Percentiles rank a stretch among this genome's conserved stretches.
Conservation (phyloP, 169 alveolate species). For the Eimeria sp. region DNA sequence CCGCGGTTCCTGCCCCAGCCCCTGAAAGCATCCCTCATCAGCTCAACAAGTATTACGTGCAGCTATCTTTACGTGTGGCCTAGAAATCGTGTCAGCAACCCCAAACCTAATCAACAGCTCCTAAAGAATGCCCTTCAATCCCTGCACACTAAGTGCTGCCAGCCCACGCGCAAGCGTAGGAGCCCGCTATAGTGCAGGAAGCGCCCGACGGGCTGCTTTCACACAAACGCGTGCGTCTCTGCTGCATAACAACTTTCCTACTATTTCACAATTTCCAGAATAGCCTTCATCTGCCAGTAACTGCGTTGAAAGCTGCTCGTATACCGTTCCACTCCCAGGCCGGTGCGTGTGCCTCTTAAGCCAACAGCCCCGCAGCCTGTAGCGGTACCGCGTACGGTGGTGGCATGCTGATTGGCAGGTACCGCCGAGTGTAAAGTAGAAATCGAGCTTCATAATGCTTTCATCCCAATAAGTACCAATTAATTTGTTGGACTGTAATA, state of each 20-base stretch:
- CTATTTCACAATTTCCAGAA: constrained; percentile 15
- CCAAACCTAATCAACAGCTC: constrained; percentile 52
- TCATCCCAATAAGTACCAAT: neutral
- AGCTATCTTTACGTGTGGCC: constrained; percentile 58
- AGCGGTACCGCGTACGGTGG: neutral
- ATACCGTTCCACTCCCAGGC: neutral
- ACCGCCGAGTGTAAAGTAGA: too few relatives aligned
- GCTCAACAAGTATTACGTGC: constrained; percentile 25
- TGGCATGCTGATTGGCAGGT: neutral
- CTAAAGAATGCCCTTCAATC: constrained; percentile 31
- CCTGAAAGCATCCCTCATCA: constrained; percentile 76
- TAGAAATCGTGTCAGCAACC: constrained; percentile 70
- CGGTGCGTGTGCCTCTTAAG: constrained; percentile 66
- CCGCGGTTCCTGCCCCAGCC: constrained; percentile 77
- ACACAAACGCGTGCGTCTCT: constrained; percentile 46
- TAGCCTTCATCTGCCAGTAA: neutral
- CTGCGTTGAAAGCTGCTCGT: neutral
- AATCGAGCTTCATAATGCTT: neutral
- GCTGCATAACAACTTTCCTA: constrained; percentile 24
- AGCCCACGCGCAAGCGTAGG: constrained; percentile 55
- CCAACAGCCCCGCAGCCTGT: constrained; percentile 73
- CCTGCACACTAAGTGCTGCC: constrained; percentile 79
- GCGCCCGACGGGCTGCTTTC: constrained; percentile 70
- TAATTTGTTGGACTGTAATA: neutral
- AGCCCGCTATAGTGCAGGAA: constrained; percentile 68